Percentiles rank a stretch among this genome's conserved stretches.
Evolutionary conservation across 495 filamentous ascomycete species (phyloP).

Genomic region (Astrothelium macrocarpum): DNA sequence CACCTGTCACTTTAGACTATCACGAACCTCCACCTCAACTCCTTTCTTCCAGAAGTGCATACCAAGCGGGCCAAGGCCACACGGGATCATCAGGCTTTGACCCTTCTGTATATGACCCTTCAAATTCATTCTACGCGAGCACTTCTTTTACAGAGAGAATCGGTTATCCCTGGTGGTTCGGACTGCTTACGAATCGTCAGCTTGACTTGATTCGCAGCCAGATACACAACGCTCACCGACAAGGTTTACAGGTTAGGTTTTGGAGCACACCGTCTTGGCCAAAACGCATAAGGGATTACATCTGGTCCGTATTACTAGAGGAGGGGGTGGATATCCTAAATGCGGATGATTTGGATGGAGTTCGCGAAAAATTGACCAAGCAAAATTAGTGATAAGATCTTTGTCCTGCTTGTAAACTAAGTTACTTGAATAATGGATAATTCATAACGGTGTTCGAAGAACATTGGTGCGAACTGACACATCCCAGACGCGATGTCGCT

Average conservation of each 20-base stretch:
- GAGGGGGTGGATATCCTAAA: slow-evolving; percentile 69
- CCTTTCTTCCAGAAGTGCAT: not conserved
- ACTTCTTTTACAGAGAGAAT: slow-evolving; percentile 39
- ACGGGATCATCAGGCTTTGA: slow-evolving; percentile 12
- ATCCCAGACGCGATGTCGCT: too few relatives aligned
- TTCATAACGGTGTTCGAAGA: too few relatives aligned
- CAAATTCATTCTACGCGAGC: slow-evolving; percentile 48
- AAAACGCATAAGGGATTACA: slow-evolving; percentile 55
- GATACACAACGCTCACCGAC: slow-evolving; percentile 55
- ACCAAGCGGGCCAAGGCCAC: slow-evolving; percentile 14
- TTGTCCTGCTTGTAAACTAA: not conserved
- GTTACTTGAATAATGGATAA: not conserved
- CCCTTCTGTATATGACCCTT: slow-evolving; percentile 10
- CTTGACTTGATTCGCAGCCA: slow-evolving; percentile 52
- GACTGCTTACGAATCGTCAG: slow-evolving; percentile 40
- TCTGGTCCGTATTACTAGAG: slow-evolving; percentile 62
- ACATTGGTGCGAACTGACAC: too few relatives aligned
- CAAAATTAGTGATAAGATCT: slow-evolving; percentile 38
- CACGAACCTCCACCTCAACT: slow-evolving; percentile 20
- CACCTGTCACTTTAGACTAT: not conserved
- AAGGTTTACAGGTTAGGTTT: slow-evolving; percentile 64
- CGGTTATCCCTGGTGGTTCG: slow-evolving; percentile 36
- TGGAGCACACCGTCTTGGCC: slow-evolving; percentile 78
- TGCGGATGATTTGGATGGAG: slow-evolving; percentile 62
- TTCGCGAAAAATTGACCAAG: slow-evolving; percentile 6